Evolutionary conservation across 2,329 filamentous ascomycete genomes (phyloP), one percentile per base, ranked within the genome.

Genomic region (Madurella fahalii): DNA sequence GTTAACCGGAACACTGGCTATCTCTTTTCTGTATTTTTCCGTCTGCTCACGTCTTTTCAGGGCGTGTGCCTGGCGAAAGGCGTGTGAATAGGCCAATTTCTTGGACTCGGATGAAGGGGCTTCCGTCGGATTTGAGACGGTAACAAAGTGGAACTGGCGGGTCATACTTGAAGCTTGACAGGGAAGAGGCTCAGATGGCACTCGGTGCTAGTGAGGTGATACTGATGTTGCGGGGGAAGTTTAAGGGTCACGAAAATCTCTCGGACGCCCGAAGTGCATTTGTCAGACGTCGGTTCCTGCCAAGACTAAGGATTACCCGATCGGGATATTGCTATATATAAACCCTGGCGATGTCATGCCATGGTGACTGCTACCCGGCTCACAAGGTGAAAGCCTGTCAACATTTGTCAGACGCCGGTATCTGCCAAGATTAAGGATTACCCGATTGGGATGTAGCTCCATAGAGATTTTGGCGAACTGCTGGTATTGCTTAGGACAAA

Each of bases 41-140:
- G 18, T 16, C 12, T 17, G 41, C 32, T 39, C 9, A 30, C 50
- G 42, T 47, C 50, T 39, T 40, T 34, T 52, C 50, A 40, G 41
- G 32, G 50, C 50, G 17, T 52, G 50, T 43, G 42, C 41, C 34
- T 47, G 50, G 31, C 50, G 50, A 44, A 52, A 45, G 42, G 42
- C 42, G 18, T 52, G 50, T 25, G 50, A 52, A 47, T 46, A 45
- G 41, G 13, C 42, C 42, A 40, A 40, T 25, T 40, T 52, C 17
- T 17, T 44, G 32, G 50, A 40, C 50, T 52, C 42, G 42, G 42
- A 47, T 15, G 50, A 47, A 12, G 34, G 34, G 30, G 20, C 17
- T 25, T 46, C 17, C 30, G 30, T 52, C 32, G 50, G 50, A 31
- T 47, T 47, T 11, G 32, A 40, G 31, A 52, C 42, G 18, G 25